A percentile compares a stretch with the other conserved stretches of the same genome.
Conservation (phyloP, 805 yeast species). For the Saccharomycopsis sp. region DNA sequence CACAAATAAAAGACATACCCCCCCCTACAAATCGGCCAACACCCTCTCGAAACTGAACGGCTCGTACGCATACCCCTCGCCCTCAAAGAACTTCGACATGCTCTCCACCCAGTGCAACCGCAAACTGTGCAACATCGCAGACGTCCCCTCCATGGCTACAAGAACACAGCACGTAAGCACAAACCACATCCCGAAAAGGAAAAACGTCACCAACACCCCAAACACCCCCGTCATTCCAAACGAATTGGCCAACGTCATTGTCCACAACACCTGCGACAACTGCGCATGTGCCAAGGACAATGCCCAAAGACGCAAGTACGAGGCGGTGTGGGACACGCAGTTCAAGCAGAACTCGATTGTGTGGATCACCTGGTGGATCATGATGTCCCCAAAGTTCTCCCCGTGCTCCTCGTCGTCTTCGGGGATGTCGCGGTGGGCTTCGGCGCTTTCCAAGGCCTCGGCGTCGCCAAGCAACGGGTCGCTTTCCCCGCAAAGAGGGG, state of each 20-base stretch:
- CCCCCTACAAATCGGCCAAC: slow-evolving; percentile 12
- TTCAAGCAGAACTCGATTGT: slow-evolving; percentile 75
- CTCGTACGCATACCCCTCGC: slow-evolving; percentile 63
- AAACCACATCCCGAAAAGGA: slow-evolving; percentile 71
- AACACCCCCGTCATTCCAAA: slow-evolving; percentile 39
- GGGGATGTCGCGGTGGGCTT: slow-evolving; percentile 2
- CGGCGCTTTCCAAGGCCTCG: slow-evolving; percentile 6
- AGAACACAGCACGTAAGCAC: slow-evolving; percentile 59
- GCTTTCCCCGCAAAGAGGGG: slow-evolving; percentile 19
- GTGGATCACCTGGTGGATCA: slow-evolving; percentile 75
- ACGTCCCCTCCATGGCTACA: slow-evolving; percentile 77
- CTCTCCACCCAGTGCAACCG: slow-evolving; percentile 80
- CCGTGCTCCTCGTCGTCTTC: slow-evolving; percentile 35
- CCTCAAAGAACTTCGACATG: slow-evolving; percentile 73
- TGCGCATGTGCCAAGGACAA: slow-evolving; percentile 77
- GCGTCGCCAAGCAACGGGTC: slow-evolving; percentile 18
- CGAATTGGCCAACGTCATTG: slow-evolving; percentile 63
- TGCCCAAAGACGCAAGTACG: slow-evolving; percentile 74
- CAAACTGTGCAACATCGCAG: slow-evolving; percentile 76
- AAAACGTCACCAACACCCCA: slow-evolving; percentile 42
- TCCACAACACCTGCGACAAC: slow-evolving; percentile 65
- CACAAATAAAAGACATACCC: no score
- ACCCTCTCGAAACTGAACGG: slow-evolving; percentile 48
- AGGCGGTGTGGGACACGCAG: slow-evolving; percentile 76
- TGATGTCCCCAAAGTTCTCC: slow-evolving; percentile 53